These are phyloP conservation scores for Capsicum chinense DNA, from an alignment of 257 asterid species.

Conservation along the genomic window DNA sequence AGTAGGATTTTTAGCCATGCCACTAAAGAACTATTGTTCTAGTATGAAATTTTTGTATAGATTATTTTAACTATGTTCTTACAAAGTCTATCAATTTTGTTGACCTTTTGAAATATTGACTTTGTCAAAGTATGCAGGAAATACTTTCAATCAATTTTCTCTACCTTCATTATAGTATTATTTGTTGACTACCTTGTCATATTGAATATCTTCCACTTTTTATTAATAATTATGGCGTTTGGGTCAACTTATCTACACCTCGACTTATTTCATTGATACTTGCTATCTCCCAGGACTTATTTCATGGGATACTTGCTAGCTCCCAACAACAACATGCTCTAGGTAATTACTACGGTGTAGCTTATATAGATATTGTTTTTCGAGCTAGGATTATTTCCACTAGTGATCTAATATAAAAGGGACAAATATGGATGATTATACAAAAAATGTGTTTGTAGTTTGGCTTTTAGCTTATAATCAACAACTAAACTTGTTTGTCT, in stretches of 20 bases:
- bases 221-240: not conserved
- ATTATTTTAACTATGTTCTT: not conserved
- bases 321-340: not conserved
- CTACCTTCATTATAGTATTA: not conserved
- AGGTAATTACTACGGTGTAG: too few species aligned
- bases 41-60: not conserved
- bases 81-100: not conserved
- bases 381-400: not conserved
- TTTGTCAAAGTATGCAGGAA: not conserved
- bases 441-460: not conserved
- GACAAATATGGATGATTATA: not conserved
- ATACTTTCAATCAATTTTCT: not conserved
- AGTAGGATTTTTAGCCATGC: slow-evolving; percentile 6
- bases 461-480: not conserved
- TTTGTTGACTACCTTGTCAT: not conserved
- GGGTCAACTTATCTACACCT: not conserved
- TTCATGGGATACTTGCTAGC: fast-evolving
- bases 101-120: not conserved
- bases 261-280: not conserved
- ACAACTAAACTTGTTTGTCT: too few species aligned
- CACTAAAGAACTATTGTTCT: slow-evolving; percentile 6
- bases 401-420: not conserved
- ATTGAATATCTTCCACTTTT: not conserved
- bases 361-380: not conserved
- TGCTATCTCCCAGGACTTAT: not conserved